Percentiles rank a stretch among this genome's conserved stretches.
These are phyloP conservation scores for Solanum sejunctum DNA, from an alignment of 257 asterid species.

Conservation along the genomic window DNA sequence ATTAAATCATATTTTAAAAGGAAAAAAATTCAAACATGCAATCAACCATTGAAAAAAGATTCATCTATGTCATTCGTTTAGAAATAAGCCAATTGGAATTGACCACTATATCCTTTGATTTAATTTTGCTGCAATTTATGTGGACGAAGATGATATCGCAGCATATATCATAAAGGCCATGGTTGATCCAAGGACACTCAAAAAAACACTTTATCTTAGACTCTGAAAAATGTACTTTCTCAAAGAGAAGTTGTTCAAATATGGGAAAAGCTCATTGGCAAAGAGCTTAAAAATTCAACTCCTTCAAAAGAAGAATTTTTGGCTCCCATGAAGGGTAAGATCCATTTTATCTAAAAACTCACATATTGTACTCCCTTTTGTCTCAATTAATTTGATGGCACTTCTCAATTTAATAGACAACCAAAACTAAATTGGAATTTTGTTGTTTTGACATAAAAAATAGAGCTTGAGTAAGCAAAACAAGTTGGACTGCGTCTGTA, in stretches of 20 bases:
- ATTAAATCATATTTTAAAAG: no score
- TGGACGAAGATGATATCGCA: slow-evolving; percentile 23
- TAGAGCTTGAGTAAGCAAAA: slow-evolving; percentile 6
- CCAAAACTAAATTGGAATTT: neutral
- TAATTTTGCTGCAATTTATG: slow-evolving; percentile 7
- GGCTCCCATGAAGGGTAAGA: slow-evolving; percentile 8
- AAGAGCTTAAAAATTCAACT: slow-evolving; percentile 7
- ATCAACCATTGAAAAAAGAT: no score
- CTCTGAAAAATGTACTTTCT: slow-evolving; percentile 20
- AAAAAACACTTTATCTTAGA: slow-evolving; percentile 22
- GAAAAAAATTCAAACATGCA: no score
- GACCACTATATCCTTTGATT: neutral
- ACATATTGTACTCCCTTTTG: neutral
- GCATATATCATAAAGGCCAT: slow-evolving; percentile 18
- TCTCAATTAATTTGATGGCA: neutral
- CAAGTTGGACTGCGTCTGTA: slow-evolving; percentile 16
- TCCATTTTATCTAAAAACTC: neutral
- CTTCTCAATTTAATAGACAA: neutral
- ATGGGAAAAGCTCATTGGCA: slow-evolving; percentile 23
- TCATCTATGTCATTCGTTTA: no score
- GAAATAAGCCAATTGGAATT: neutral
- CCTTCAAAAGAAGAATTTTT: slow-evolving; percentile 10
- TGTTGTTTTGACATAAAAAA: neutral
- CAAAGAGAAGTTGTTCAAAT: slow-evolving; percentile 16
- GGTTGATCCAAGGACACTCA: slow-evolving; percentile 25